Percentiles rank a stretch among this genome's conserved stretches.
These are phyloP conservation scores for Chaetomium sp. DNA, from an alignment of 2,329 filamentous ascomycete species.

Conservation along the genomic window DNA sequence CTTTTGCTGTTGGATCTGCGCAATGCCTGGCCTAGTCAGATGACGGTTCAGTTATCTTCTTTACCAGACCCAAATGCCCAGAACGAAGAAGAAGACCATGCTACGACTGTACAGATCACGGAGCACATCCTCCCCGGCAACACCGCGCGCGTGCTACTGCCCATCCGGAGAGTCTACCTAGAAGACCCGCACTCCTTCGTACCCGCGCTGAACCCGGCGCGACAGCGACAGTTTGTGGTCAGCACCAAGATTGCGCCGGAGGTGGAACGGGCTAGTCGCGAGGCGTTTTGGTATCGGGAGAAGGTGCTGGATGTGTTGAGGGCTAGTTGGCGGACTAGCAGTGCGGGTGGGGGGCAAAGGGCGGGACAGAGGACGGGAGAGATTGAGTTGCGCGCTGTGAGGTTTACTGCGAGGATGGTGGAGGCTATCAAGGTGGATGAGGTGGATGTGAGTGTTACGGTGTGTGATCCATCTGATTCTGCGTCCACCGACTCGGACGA, in stretches of 20 bases:
- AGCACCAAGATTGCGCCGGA: slow-evolving; percentile 76
- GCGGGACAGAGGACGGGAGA: slow-evolving; percentile 39
- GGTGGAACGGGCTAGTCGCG: slow-evolving; percentile 67
- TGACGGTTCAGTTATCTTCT: slow-evolving; percentile 56
- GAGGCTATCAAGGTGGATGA: slow-evolving; percentile 78
- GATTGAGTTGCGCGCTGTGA: slow-evolving; percentile 70
- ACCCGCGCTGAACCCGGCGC: slow-evolving; percentile 70
- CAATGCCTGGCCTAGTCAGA: slow-evolving; percentile 81
- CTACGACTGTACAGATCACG: slow-evolving; percentile 37
- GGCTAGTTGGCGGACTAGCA: slow-evolving; percentile 60
- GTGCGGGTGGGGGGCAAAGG: background rate
- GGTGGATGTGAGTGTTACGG: slow-evolving; percentile 58
- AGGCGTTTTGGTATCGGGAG: slow-evolving; percentile 89
- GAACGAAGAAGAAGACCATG: background rate
- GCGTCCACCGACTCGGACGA: background rate
- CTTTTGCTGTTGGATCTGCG: slow-evolving; percentile 76
- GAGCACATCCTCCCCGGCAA: slow-evolving; percentile 59
- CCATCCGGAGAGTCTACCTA: slow-evolving; percentile 68
- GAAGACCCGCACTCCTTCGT: slow-evolving; percentile 71
- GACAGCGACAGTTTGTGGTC: slow-evolving; percentile 89
- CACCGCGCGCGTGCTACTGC: slow-evolving; percentile 67
- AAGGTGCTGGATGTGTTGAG: slow-evolving; percentile 64
- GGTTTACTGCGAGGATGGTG: slow-evolving; percentile 71
- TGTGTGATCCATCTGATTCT: slow-evolving; percentile 32
- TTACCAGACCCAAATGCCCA: background rate